A percentile compares a stretch with the other conserved stretches of the same genome.
These are phyloP conservation scores for Nicotiana knightiana DNA, from an alignment of 257 asterid genomes.

Conservation along the genomic window DNA sequence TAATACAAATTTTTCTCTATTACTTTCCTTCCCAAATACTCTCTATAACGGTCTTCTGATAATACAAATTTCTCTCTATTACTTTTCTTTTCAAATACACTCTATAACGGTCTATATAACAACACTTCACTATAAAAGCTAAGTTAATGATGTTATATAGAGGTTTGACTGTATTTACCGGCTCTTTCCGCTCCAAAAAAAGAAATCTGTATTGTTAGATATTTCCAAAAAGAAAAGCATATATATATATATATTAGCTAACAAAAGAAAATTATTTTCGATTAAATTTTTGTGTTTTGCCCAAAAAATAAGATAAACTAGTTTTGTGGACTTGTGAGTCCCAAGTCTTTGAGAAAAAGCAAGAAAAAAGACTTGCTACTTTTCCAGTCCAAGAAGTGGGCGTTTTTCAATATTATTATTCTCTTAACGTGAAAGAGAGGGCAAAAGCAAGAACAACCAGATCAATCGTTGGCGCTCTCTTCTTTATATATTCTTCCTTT, in stretches of 20 bases:
- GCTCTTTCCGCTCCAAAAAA: neutral
- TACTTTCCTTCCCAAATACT: neutral
- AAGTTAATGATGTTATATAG: too few relatives aligned
- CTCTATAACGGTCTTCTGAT: too few relatives aligned
- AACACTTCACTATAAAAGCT: too few relatives aligned
- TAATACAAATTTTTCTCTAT: neutral
- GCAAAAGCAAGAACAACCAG: neutral
- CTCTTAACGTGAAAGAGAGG: neutral
- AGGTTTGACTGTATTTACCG: neutral
- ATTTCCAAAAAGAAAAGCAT: neutral
- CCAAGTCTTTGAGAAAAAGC: neutral
- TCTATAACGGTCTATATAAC: too few relatives aligned
- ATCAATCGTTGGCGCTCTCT: neutral
- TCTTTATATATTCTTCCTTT: neutral
- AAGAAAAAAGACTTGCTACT: neutral
- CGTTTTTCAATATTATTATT: neutral
- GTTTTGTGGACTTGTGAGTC: neutral
- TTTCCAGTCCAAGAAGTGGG: neutral
- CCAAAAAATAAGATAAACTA: neutral
- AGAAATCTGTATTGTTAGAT: too few relatives aligned
- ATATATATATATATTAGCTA: too few relatives aligned
- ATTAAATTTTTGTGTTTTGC: too few relatives aligned
- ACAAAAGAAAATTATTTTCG: too few relatives aligned
- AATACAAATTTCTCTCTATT: too few relatives aligned
- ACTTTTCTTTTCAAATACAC: too few relatives aligned